A percentile compares a stretch with the other conserved stretches of the same genome.
phyloP scores from a whole-genome alignment of 805 yeast genomes.

The Candida anglica region DNA sequence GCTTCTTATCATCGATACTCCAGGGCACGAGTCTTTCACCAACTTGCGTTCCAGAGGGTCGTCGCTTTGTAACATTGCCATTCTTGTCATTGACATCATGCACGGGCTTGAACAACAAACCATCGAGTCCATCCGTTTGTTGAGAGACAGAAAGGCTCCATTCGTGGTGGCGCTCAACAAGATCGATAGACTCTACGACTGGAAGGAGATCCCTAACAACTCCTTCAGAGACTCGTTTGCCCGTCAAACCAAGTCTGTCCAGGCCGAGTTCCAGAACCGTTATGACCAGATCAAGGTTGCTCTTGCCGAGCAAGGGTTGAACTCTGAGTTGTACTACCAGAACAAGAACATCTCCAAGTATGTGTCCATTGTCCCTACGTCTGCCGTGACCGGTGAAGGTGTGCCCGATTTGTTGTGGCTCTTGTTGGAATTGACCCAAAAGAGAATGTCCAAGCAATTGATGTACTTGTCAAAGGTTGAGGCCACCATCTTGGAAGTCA shows the following conservation, averaged over 20 bases:
- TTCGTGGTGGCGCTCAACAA: constrained; percentile 95
- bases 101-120: constrained; percentile 99
- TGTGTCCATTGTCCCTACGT: constrained; percentile 96
- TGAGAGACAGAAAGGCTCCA: constrained; percentile 97
- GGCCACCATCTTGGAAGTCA: constrained; percentile 95
- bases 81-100: constrained; percentile 96
- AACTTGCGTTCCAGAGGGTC: constrained; percentile 98
- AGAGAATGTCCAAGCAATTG: constrained; percentile 98
- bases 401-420: constrained; percentile 97
- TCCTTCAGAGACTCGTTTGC: constrained; percentile 93
- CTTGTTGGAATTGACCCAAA: constrained; percentile 90
- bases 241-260: constrained; percentile 78
- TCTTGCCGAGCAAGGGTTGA: constrained; percentile 96
- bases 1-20: constrained; percentile 93
- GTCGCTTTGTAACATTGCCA: constrained; percentile 97
- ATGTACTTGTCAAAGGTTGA: constrained; percentile 92
- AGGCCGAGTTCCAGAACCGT: constrained; percentile 88
- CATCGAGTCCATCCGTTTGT: constrained; percentile 82
- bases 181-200: constrained; percentile 94
- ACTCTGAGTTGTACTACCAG: constrained; percentile 93
- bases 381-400: constrained; percentile 99
- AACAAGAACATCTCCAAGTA: constrained; percentile 90
- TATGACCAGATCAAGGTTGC: constrained; percentile 81
- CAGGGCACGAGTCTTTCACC: constrained; percentile 99
- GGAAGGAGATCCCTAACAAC: constrained; percentile 88